Conservation (phyloP, 164 flowering plant genomes). For the Paratinospora sagittata region DNA sequence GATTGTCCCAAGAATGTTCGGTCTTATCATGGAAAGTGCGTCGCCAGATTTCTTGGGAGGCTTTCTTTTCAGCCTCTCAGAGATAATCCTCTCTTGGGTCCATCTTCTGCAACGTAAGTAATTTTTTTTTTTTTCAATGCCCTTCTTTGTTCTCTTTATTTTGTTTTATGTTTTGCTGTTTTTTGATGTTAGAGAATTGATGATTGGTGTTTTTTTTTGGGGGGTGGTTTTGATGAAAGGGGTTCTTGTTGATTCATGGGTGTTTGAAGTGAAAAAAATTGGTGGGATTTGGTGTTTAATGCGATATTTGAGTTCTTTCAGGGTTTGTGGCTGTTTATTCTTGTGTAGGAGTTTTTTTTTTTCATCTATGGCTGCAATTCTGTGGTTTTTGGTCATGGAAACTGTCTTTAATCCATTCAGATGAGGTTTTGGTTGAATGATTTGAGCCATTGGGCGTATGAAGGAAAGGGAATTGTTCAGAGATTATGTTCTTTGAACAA, state of each 20-base stretch:
- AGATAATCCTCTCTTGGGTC: conserved; percentile 79
- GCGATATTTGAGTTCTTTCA: not conserved
- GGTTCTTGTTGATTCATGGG: not conserved
- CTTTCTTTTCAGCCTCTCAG: conserved; percentile 68
- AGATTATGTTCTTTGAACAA: too few relatives aligned
- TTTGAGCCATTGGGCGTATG: too few relatives aligned
- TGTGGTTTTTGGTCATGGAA: too few relatives aligned
- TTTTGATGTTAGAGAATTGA: not conserved
- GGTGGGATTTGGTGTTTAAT: not conserved
- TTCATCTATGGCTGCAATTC: too few relatives aligned
- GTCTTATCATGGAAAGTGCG: conserved; percentile 33
- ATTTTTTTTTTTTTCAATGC: conserved; percentile 6
- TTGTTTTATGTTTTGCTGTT: too few relatives aligned
- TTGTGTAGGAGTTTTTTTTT: too few relatives aligned
- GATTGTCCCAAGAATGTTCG: conserved; percentile 50
- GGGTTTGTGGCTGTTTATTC: too few relatives aligned
- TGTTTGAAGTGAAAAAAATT: too few relatives aligned
- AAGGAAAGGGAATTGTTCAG: too few relatives aligned
- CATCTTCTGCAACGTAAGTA: conserved; percentile 76
- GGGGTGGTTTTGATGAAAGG: conserved; percentile 5
- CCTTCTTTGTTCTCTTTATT: conserved; percentile 1
- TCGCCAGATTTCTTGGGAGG: conserved; percentile 60
- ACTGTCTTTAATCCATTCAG: too few relatives aligned
- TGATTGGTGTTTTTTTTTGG: not conserved
- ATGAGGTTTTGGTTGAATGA: too few relatives aligned